Conservation (phyloP, 2,329 filamentous ascomycete genomes). For the Xylariaceae sp. region DNA sequence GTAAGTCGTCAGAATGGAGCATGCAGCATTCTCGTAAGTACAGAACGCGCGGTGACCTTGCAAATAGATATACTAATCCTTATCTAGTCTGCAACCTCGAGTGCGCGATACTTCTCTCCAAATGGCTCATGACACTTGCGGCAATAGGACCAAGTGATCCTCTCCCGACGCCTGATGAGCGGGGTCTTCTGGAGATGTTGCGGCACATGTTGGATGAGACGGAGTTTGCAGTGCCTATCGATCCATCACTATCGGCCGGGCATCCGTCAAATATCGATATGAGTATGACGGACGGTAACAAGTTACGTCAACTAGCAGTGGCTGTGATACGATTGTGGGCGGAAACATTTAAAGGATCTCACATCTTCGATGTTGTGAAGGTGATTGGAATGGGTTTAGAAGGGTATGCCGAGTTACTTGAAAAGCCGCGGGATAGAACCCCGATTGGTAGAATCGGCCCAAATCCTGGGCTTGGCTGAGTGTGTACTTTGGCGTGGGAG, state of each 20-base stretch:
- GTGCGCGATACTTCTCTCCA: slow-evolving; percentile 57
- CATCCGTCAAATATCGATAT: slow-evolving; percentile 38
- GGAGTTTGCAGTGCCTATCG: slow-evolving; percentile 57
- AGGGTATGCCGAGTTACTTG: slow-evolving; percentile 52
- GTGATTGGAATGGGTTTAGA: slow-evolving; percentile 56
- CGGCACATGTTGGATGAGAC: slow-evolving; percentile 59
- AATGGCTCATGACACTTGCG: slow-evolving; percentile 56
- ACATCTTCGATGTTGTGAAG: slow-evolving; percentile 58
- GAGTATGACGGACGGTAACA: slow-evolving; percentile 45
- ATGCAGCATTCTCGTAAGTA: slow-evolving; percentile 58
- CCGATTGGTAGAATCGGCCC: slow-evolving; percentile 36
- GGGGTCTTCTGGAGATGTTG: slow-evolving; percentile 51
- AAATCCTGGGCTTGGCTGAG: slow-evolving; percentile 26
- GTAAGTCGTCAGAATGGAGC: slow-evolving; percentile 59
- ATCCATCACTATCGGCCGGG: slow-evolving; percentile 46
- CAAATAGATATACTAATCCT: slow-evolving; percentile 13
- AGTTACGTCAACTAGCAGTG: slow-evolving; percentile 52
- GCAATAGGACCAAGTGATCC: slow-evolving; percentile 48
- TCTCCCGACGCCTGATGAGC: slow-evolving; percentile 50
- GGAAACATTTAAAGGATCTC: slow-evolving; percentile 57
- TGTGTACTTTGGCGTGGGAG: too few species aligned
- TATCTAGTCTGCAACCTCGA: slow-evolving; percentile 56
- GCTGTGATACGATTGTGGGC: slow-evolving; percentile 59
- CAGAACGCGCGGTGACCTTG: not conserved
- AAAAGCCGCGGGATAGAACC: slow-evolving; percentile 50